These are phyloP conservation scores for Pythium phragmiticola DNA, from an alignment of 352 stramenopile genomes.

Conservation along the genomic window DNA sequence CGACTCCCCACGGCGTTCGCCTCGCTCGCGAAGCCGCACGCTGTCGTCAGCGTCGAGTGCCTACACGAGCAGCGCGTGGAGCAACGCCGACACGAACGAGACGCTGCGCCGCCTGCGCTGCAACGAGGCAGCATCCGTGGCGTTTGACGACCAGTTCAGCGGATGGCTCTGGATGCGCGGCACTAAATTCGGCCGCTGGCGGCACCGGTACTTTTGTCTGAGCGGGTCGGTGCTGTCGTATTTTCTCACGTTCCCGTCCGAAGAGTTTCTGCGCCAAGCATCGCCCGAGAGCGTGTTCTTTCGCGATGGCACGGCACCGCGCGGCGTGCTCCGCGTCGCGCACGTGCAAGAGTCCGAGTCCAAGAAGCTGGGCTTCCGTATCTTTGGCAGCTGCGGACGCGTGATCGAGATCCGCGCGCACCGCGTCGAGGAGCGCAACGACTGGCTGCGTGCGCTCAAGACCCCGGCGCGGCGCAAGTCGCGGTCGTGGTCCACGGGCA, in stretches of 20 bases:
- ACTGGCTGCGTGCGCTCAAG: constrained; percentile 65
- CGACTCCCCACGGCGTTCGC: neutral
- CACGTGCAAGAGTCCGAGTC: constrained; percentile 63
- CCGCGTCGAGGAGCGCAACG: constrained; percentile 57
- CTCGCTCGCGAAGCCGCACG: constrained; percentile 8
- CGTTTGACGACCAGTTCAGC: constrained; percentile 72
- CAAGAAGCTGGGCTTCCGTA: constrained; percentile 61
- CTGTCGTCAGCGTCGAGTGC: constrained; percentile 27
- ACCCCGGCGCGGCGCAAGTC: constrained; percentile 57
- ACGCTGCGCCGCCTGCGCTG: constrained; percentile 37
- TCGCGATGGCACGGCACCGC: constrained; percentile 50
- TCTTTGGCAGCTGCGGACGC: constrained; percentile 67
- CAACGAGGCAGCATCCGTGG: constrained; percentile 40
- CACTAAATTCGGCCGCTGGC: constrained; percentile 55
- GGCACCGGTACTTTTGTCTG: constrained; percentile 74
- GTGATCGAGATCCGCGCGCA: constrained; percentile 70
- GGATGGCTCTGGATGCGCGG: constrained; percentile 83
- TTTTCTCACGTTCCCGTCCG: constrained; percentile 67
- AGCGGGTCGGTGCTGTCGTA: constrained; percentile 68
- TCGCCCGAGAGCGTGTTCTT: constrained; percentile 41
- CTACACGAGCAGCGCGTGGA: constrained; percentile 24
- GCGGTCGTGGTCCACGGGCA: constrained; percentile 57
- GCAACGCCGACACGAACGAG: constrained; percentile 28
- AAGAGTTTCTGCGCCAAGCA: constrained; percentile 70
- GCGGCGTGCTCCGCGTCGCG: constrained; percentile 66